Base-by-base conservation (phyloP, 176 grass and related monocot genomes). In the Alopecurus myosuroides region DNA sequence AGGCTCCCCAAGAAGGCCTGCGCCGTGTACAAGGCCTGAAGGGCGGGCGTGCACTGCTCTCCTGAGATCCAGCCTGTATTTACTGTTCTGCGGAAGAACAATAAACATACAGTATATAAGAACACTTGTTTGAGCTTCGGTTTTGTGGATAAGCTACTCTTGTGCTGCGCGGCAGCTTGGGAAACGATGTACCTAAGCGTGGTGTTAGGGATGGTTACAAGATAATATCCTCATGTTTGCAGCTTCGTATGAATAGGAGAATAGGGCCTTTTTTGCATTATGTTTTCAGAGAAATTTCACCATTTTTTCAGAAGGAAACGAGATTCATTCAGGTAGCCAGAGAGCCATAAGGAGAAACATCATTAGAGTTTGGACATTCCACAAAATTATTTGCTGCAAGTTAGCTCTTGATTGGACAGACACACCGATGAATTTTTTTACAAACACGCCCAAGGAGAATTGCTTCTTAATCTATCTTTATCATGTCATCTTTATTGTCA, bases 1-100 rank as follows among this genome's bases (percentile, higher is more conserved):
- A 96, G 86, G 71, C 86, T 99, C 78, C 85, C 88, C 22, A 86
- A 91, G 40, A 76, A 88, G 23, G 92, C 92, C 20, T 99, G 97
- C 57, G 42, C 89, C 76, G 25, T 86, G 52, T 82, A 86, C 78
- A 82, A 83, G 84, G 42, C 26, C 52, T 83, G 87, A 86, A 1
- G 18, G 13, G 28, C 8, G n/a, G n/a, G n/a, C n/a, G 23, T 5
- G 44, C 22, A 18, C 40, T 44, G 31, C 17, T 68, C 62, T 12
- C 42, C 29, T 11, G 9, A 5, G 77, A 11, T 82, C 44, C 53
- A 9, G 57, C 18, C 23, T 90, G 84, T 82, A 83, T 79, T 36
- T 90, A 86, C 45, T 66, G 39, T 87, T 75, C 20, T 80, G 17
- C 12, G 61, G 58, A 74, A 75, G 80, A 87, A 70, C 89, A 80